Evolutionary conservation across 768 basidiomycete species (phyloP).

Genomic region (Kwoniella shandongensis): DNA sequence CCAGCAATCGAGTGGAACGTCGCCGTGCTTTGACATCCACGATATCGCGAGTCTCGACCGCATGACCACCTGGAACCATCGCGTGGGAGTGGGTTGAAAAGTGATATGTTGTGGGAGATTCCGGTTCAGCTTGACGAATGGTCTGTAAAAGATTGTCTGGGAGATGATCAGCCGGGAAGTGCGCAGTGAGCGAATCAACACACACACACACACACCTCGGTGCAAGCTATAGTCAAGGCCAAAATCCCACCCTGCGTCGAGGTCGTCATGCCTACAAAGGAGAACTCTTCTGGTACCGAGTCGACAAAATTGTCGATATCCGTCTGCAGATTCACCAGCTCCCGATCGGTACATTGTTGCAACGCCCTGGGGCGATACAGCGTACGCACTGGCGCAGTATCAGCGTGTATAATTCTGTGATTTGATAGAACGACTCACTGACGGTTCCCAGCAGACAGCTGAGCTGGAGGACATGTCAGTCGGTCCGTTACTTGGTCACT

Average conservation of each 20-base stretch:
- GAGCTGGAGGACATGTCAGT: slow-evolving; percentile 3
- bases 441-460: slow-evolving; percentile 19
- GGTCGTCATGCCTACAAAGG: slow-evolving; percentile 5
- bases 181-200: not conserved
- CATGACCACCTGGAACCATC: slow-evolving; percentile 9
- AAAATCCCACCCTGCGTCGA: slow-evolving; percentile 11
- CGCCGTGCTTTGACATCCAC: slow-evolving; percentile 13
- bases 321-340: not conserved
- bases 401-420: no score
- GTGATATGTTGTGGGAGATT: slow-evolving; percentile 13
- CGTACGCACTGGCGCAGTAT: slow-evolving; percentile 13
- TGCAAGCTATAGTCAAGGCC: slow-evolving; percentile 5
- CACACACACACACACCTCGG: slow-evolving; percentile 8
- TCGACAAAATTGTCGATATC: slow-evolving; percentile 4
- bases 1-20: slow-evolving; percentile 17
- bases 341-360: slow-evolving; percentile 11
- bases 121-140: slow-evolving; percentile 20
- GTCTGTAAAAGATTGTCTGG: slow-evolving; percentile 16
- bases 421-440: slow-evolving; percentile 7
- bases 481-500: not conserved
- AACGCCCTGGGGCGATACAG: slow-evolving; percentile 13
- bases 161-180: no score
- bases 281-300: slow-evolving; percentile 5
- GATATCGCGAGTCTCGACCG: slow-evolving; percentile 10
- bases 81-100: slow-evolving; percentile 10